Conservation (phyloP, 441 rosid genomes). For the Syzygium syzygioides region DNA sequence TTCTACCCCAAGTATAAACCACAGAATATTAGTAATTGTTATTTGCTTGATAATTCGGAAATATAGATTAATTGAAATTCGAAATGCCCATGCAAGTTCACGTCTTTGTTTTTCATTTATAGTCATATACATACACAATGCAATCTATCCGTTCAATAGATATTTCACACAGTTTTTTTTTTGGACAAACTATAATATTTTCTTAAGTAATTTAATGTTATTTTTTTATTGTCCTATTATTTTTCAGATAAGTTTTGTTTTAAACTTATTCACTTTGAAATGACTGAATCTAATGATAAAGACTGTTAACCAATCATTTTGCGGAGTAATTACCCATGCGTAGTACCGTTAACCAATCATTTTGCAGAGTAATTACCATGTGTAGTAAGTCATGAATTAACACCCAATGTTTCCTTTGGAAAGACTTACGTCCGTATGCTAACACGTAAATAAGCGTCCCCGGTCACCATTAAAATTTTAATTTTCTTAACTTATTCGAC, state of each 20-base stretch:
- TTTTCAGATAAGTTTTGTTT: background rate
- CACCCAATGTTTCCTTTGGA: background rate
- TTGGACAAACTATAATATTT: background rate
- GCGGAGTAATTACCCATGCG: background rate
- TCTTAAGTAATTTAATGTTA: background rate
- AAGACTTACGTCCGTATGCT: background rate
- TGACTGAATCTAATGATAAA: background rate
- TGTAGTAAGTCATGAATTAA: background rate
- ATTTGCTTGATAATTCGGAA: background rate
- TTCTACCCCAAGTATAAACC: background rate
- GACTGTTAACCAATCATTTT: background rate
- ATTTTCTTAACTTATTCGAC: background rate
- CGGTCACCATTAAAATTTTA: background rate
- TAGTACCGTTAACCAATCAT: background rate
- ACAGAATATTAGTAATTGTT: background rate
- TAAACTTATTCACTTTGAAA: background rate
- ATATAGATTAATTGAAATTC: background rate
- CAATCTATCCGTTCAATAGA: background rate
- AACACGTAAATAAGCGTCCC: background rate
- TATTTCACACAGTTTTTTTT: background rate
- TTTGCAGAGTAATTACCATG: background rate
- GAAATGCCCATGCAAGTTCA: background rate
- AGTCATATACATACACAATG: background rate
- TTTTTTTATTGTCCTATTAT: background rate
- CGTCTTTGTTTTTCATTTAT: fast-evolving